phyloP scores from a whole-genome alignment of 1,284 basidiomycete species.

The Wolfiporia cocos region DNA sequence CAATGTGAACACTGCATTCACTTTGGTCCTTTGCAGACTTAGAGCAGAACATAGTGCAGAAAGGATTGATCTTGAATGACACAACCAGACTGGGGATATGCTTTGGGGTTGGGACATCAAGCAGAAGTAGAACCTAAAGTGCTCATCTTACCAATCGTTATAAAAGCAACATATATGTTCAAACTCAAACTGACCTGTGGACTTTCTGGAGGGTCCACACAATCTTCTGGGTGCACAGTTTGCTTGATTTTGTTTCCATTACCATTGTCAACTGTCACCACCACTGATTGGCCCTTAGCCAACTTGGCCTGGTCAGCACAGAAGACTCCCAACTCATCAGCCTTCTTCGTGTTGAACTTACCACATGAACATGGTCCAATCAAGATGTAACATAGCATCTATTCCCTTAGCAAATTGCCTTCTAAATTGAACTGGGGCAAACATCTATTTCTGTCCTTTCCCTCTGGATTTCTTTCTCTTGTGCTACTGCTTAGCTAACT shows the following conservation, averaged over 20 bases:
- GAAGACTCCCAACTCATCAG: slow-evolving; percentile 59
- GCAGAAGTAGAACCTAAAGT: slow-evolving; percentile 51
- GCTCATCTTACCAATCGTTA: no score
- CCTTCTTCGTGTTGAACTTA: slow-evolving; percentile 74
- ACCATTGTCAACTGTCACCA: slow-evolving; percentile 42
- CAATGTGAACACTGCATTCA: slow-evolving; percentile 43
- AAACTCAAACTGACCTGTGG: no score
- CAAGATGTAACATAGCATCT: slow-evolving; percentile 63
- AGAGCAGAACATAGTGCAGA: slow-evolving; percentile 45
- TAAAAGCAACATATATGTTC: no score
- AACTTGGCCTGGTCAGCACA: slow-evolving; percentile 44
- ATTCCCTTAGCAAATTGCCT: slow-evolving; percentile 5
- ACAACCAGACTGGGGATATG: slow-evolving; percentile 57
- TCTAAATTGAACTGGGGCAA: slow-evolving; percentile 3
- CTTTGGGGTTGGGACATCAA: slow-evolving; percentile 54
- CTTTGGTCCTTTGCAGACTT: slow-evolving; percentile 32
- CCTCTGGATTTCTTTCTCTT: not conserved
- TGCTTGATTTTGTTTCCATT: slow-evolving; percentile 33
- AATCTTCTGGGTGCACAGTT: slow-evolving; percentile 53
- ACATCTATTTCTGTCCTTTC: not conserved
- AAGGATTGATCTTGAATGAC: slow-evolving; percentile 42
- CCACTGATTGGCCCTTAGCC: slow-evolving; percentile 50
- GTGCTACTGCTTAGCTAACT: no score
- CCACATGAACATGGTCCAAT: slow-evolving; percentile 77
- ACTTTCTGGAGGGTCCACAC: slow-evolving; percentile 44